A percentile compares a stretch with the other conserved stretches of the same genome.
Conservation (phyloP, 768 basidiomycete genomes). For the Trametes meyenii region DNA sequence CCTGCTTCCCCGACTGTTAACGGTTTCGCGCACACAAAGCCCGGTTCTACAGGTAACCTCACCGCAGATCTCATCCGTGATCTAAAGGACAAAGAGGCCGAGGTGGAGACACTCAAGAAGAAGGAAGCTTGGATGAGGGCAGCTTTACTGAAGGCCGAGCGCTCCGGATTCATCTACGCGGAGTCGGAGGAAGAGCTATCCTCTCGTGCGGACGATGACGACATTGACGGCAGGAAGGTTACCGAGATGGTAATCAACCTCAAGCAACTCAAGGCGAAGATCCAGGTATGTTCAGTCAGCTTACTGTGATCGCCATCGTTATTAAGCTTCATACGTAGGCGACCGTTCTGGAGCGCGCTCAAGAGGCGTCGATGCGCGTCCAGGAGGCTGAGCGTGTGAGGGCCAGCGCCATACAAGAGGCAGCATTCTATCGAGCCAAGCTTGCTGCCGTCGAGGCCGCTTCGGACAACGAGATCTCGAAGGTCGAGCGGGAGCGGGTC, state of each 20-base stretch:
- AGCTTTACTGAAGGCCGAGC: conserved; percentile 72
- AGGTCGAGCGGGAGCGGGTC: conserved; percentile 79
- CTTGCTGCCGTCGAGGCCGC: conserved; percentile 81
- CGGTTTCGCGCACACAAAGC: conserved; percentile 47
- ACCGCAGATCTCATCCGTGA: conserved; percentile 79
- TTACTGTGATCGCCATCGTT: not conserved
- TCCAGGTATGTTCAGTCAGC: conserved; percentile 63
- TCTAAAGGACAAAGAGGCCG: conserved; percentile 79
- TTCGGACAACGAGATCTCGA: conserved; percentile 61
- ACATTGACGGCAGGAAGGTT: conserved; percentile 54
- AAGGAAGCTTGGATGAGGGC: conserved; percentile 87
- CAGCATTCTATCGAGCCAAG: conserved; percentile 95
- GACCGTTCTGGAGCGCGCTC: conserved; percentile 75
- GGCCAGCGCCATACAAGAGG: conserved; percentile 84
- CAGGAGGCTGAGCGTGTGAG: conserved; percentile 80
- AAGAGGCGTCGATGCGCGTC: conserved; percentile 73
- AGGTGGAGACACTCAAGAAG: conserved; percentile 74
- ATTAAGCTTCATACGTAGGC: conserved; percentile 46
- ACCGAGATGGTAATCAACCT: conserved; percentile 77
- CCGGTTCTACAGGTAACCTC: conserved; percentile 65
- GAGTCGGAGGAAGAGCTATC: conserved; percentile 49
- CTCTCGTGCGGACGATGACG: conserved; percentile 38
- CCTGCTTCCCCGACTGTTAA: conserved; percentile 50
- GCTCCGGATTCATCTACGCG: conserved; percentile 74
- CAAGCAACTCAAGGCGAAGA: conserved; percentile 84